These are phyloP conservation scores for Phanerochaete carnosa DNA, from an alignment of 768 basidiomycete species.

Conservation along the genomic window DNA sequence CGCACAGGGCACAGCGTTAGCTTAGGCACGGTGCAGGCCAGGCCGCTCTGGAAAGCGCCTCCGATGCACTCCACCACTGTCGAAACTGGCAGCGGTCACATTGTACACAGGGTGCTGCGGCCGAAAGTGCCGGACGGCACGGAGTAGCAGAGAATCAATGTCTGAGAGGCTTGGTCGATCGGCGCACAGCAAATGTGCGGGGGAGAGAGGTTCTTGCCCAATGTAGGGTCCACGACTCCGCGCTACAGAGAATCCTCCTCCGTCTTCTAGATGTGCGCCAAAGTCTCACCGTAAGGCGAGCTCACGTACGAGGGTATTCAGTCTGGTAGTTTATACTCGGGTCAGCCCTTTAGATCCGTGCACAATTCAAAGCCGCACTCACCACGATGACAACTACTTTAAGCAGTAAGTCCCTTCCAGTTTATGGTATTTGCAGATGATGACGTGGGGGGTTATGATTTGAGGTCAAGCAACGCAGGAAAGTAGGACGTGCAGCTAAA, in stretches of 20 bases:
- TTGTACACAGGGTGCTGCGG: neutral
- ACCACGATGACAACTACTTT: neutral
- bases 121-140: neutral
- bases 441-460: neutral
- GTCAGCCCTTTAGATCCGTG: neutral
- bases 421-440: neutral
- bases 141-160: no score
- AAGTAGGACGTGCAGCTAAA: no score
- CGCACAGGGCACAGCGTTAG: neutral
- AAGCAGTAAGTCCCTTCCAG: neutral
- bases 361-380: neutral
- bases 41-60: neutral
- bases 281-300: neutral
- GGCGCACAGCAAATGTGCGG: neutral
- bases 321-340: neutral
- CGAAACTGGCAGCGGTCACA: no score
- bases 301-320: neutral
- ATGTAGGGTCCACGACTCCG: neutral
- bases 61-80: neutral
- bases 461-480: no score
- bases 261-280: neutral
- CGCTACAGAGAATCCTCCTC: neutral
- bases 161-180: no score
- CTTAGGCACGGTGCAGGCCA: neutral
- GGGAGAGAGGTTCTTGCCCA: neutral